phyloP scores from a whole-genome alignment of 805 yeast species.

The Metschnikowia cerradonensis region DNA sequence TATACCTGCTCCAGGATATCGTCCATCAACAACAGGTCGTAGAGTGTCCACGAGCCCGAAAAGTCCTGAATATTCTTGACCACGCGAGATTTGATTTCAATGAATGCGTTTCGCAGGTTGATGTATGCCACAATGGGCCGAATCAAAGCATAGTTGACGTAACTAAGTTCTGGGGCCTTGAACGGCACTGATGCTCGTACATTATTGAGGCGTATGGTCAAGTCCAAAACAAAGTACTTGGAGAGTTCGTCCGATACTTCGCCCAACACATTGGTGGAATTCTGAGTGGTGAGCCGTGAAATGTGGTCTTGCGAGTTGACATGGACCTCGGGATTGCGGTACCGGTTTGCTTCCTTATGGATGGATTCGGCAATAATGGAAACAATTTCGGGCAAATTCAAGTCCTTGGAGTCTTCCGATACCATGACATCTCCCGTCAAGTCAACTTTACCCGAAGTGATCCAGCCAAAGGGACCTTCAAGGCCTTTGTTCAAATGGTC shows the following conservation, averaged over 20 bases:
- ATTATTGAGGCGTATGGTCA: constrained; percentile 74
- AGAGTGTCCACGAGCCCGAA: constrained; percentile 94
- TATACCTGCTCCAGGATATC: constrained; percentile 87
- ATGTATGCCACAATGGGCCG: constrained; percentile 95
- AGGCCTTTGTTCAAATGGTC: constrained; percentile 89
- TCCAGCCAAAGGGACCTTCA: constrained; percentile 98
- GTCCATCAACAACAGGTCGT: constrained; percentile 86
- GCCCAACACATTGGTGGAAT: neutral
- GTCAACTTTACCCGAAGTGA: constrained; percentile 85
- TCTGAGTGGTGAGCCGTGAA: constrained; percentile 20
- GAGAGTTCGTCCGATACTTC: constrained; percentile 30
- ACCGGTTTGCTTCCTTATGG: constrained; percentile 46
- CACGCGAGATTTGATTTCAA: constrained; percentile 80
- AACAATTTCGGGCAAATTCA: constrained; percentile 46
- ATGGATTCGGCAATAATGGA: constrained; percentile 44
- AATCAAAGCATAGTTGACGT: constrained; percentile 85
- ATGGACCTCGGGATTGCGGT: constrained; percentile 30
- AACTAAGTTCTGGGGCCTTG: constrained; percentile 82
- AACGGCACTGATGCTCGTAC: constrained; percentile 88
- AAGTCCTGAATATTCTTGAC: constrained; percentile 78
- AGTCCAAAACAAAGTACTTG: constrained; percentile 70
- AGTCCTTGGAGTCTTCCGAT: constrained; percentile 58
- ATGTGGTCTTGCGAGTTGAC: constrained; percentile 29
- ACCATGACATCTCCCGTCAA: constrained; percentile 88
- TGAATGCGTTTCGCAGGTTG: constrained; percentile 82